Percentiles rank a stretch among this genome's conserved stretches.
These are phyloP conservation scores for Penicillium psychrosexuale DNA, from an alignment of 2,329 filamentous ascomycete genomes.

Conservation along the genomic window DNA sequence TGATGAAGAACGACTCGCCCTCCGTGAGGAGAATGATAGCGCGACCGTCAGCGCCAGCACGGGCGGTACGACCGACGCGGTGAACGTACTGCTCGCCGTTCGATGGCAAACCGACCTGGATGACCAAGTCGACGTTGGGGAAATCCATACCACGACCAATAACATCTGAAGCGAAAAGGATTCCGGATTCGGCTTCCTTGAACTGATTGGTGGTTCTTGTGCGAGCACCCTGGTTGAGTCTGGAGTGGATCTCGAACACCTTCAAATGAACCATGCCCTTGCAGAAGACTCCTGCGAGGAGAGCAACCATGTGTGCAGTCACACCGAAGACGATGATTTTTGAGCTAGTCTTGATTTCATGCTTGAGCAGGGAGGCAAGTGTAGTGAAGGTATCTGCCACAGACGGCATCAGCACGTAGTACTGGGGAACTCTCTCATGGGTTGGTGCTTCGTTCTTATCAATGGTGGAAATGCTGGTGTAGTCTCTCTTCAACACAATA, in stretches of 20 bases:
- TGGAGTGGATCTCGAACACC: conserved; percentile 69
- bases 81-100: conserved; percentile 52
- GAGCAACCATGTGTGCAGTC: conserved; percentile 62
- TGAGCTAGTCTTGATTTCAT: conserved; percentile 52
- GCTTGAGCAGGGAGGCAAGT: conserved; percentile 45
- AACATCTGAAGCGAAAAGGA: conserved; percentile 51
- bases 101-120: conserved; percentile 51
- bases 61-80: conserved; percentile 61
- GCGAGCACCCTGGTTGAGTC: conserved; percentile 65
- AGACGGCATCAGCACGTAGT: conserved; percentile 44
- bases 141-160: conserved; percentile 53
- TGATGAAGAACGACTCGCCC: conserved; percentile 52
- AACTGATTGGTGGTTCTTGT: conserved; percentile 54
- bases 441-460: conserved; percentile 74
- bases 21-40: conserved; percentile 54
- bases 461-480: conserved; percentile 85
- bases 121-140: conserved; percentile 49
- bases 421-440: conserved; percentile 54
- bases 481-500: conserved; percentile 57
- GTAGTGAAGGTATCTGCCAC: conserved; percentile 47
- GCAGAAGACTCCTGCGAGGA: conserved; percentile 58
- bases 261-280: conserved; percentile 32
- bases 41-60: conserved; percentile 53
- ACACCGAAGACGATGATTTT: conserved; percentile 89
- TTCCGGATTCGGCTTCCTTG: conserved; percentile 40